Evolutionary conservation across 2,329 filamentous ascomycete genomes (phyloP), one percentile per base, ranked within the genome.

Genomic region (Trichoderma atroviride): DNA sequence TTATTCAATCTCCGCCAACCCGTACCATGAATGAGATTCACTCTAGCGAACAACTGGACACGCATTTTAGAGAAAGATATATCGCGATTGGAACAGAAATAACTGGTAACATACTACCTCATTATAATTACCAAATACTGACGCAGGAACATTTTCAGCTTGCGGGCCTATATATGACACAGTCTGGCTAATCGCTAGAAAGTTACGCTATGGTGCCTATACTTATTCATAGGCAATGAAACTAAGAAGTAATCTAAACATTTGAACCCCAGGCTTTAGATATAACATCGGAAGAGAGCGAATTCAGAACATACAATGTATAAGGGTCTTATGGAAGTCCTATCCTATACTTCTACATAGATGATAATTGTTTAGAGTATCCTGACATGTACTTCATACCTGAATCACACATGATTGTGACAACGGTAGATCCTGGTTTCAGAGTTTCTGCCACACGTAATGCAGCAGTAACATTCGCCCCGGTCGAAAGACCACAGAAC

Each of bases 381-480:
- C 65, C 43, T 4, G 37, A 31, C 56, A 61, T 60, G 24, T 68
- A 68, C 56, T 68, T 68, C 56, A 68, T 60, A 6, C 65, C 65
- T 6, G 65, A 68, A 35, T 68, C 65, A 10, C 65, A 68, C 65
- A 60, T 60, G n/a, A 68, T 61, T 2, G 65, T 33, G 14, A 68
- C 65, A 37, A 68, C 65, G 6, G 56, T 68, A n/a, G 65, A 58
- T 3, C 65, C 65, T 22, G 65, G 40, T 7, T 40, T 29, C n/a
- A 68, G 56, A 19, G 27, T 29, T 33, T 61, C 65, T 35, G 65
- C 65, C 40, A 68, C 47, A 19, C 57, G 65, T 19, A 68, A 37
- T 11, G 65, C 65, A 16, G 65, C 65, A 3, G 65, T 33, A 13
- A 61, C 56, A 43, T 68, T 68, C 3, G 65, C 65, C 1, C 56